Evolutionary conservation across 208 protist species (phyloP).

Genomic region (Perkinsela sp.): DNA sequence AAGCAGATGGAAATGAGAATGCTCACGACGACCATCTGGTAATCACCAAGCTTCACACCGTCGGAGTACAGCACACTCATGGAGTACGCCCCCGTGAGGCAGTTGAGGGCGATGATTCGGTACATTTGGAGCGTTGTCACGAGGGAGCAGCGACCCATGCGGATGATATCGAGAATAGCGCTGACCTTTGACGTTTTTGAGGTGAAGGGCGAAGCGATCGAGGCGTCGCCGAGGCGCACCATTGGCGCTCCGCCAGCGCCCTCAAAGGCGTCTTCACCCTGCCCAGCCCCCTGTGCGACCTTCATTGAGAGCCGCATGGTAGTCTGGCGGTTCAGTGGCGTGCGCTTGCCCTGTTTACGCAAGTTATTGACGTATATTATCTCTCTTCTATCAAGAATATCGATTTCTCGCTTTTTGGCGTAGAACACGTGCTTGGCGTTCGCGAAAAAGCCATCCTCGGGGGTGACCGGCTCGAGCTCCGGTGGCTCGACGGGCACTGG

Average conservation of each 20-base stretch:
- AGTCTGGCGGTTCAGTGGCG: not conserved
- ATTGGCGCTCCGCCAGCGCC: slow-evolving; percentile 43
- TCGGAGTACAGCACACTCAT: slow-evolving; percentile 85
- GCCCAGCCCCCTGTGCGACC: slow-evolving; percentile 3
- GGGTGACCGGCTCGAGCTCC: not conserved
- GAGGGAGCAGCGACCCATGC: slow-evolving; percentile 84
- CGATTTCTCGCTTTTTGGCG: not conserved
- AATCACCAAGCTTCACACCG: slow-evolving; percentile 83
- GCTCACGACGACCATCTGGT: slow-evolving; percentile 78
- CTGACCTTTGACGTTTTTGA: slow-evolving; percentile 56
- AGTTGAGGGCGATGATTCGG: slow-evolving; percentile 94
- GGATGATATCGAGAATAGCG: slow-evolving; percentile 72
- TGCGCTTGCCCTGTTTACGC: not conserved
- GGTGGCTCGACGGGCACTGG: not conserved
- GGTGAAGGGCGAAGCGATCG: slow-evolving; percentile 72
- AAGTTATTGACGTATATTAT: not conserved
- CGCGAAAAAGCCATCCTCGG: not conserved
- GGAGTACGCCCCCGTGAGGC: slow-evolving; percentile 79
- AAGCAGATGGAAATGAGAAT: slow-evolving; percentile 83
- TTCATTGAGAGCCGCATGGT: not conserved
- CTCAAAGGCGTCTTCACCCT: slow-evolving; percentile 16
- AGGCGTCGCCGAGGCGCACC: slow-evolving; percentile 71
- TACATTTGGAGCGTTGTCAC: slow-evolving; percentile 95
- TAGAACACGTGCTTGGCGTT: not conserved
- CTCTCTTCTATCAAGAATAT: not conserved